These are phyloP conservation scores for Eucalyptus brandiana DNA, from an alignment of 345 rosid genomes.

Conservation along the genomic window DNA sequence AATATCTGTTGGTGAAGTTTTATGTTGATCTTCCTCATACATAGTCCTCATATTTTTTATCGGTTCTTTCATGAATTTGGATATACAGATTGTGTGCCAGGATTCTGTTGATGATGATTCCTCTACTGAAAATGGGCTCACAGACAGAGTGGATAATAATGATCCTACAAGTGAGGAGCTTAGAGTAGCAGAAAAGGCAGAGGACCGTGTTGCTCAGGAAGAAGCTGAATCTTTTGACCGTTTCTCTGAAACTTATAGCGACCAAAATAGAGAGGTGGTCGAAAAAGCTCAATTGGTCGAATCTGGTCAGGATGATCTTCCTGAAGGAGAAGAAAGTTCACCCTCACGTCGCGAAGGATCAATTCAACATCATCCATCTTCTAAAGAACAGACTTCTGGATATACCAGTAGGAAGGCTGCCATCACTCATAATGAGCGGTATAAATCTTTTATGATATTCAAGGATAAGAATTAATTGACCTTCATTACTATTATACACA, in stretches of 20 bases:
- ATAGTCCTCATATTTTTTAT: not conserved
- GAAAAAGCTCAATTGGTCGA: slow-evolving; percentile 10
- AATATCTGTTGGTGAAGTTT: not conserved
- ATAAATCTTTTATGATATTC: not conserved
- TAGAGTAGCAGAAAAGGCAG: slow-evolving; percentile 17
- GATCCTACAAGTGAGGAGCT: slow-evolving; percentile 20
- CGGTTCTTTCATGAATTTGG: not conserved
- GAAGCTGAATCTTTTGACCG: slow-evolving; percentile 23
- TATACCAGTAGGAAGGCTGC: slow-evolving; percentile 17
- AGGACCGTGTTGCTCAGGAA: slow-evolving; percentile 8
- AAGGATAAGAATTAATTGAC: not conserved
- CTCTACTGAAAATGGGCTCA: slow-evolving; percentile 24
- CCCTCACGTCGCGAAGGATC: slow-evolving; percentile 15
- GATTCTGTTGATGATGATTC: slow-evolving; percentile 47
- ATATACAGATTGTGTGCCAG: slow-evolving; percentile 74
- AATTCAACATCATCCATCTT: slow-evolving; percentile 9
- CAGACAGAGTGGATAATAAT: slow-evolving; percentile 16
- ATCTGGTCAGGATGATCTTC: slow-evolving; percentile 21
- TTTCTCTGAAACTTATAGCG: slow-evolving; percentile 7
- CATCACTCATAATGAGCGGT: slow-evolving; percentile 35
- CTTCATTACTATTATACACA: not conserved
- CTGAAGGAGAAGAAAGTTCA: slow-evolving; percentile 27
- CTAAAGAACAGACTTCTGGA: slow-evolving; percentile 19
- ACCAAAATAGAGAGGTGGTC: slow-evolving; percentile 14
- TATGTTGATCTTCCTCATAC: not conserved